phyloP scores from a whole-genome alignment of 805 yeast genomes.

The Saccharomycopsis olivae region DNA sequence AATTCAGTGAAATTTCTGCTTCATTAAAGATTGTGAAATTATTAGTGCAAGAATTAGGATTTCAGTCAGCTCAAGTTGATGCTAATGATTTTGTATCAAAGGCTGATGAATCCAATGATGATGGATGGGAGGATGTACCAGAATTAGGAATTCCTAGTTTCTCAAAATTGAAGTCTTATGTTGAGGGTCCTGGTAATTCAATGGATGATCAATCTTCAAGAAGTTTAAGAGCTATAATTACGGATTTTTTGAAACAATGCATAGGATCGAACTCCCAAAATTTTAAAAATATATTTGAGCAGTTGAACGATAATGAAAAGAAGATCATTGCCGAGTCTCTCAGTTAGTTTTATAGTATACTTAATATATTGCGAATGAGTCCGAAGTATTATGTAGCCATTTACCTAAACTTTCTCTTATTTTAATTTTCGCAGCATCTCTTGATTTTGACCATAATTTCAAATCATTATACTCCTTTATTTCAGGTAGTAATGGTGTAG shows the following conservation, averaged over 20 bases:
- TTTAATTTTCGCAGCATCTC: no score
- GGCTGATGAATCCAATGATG: conserved; percentile 32
- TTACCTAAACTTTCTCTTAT: no score
- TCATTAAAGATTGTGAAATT: conserved; percentile 64
- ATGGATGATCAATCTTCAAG: conserved; percentile 24
- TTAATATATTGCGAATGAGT: no score
- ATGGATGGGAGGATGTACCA: conserved; percentile 72
- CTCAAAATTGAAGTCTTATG: conserved; percentile 49
- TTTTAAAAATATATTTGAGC: conserved; percentile 34
- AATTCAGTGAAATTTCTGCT: conserved; percentile 57
- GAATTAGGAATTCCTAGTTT: conserved; percentile 53
- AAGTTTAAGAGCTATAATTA: conserved; percentile 27
- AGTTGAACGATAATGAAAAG: conserved; percentile 38
- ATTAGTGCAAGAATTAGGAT: conserved; percentile 55
- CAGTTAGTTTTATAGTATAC: no score
- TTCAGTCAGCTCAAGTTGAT: conserved; percentile 46
- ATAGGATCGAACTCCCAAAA: conserved; percentile 31
- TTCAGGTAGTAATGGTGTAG: no score
- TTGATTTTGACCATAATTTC: no score
- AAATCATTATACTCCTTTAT: no score
- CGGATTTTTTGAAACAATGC: conserved; percentile 40
- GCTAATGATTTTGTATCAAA: conserved; percentile 25
- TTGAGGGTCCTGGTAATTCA: conserved; percentile 17
- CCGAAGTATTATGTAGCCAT: no score
- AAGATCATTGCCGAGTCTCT: conserved; percentile 33